Conservation (phyloP, 306 rosid species). For the Citrullus colocynthis region DNA sequence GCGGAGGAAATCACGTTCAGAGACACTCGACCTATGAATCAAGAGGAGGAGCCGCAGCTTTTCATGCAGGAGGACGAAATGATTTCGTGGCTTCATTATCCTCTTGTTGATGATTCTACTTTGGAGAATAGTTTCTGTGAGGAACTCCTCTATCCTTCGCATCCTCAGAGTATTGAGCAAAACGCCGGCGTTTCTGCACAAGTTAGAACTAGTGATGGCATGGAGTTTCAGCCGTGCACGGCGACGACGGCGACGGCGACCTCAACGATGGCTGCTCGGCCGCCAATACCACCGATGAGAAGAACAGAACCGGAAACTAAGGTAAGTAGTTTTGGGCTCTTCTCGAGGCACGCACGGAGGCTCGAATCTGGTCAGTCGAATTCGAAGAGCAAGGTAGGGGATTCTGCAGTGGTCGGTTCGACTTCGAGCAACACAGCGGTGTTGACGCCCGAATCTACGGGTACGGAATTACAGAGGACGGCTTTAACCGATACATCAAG, state of each 20-base stretch:
- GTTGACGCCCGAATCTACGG: constrained; percentile 6
- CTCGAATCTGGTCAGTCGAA: constrained; percentile 19
- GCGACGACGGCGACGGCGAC: not conserved
- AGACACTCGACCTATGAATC: constrained; percentile 20
- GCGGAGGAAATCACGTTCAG: constrained; percentile 14
- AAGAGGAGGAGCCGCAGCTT: constrained; percentile 15
- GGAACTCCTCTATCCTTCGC: constrained; percentile 27
- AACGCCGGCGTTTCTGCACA: constrained; percentile 6
- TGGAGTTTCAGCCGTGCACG: constrained; percentile 18
- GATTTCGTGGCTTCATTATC: constrained; percentile 58
- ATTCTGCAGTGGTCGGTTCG: constrained; percentile 41
- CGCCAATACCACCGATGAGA: constrained; percentile 33
- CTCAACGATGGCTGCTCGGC: constrained; percentile 8
- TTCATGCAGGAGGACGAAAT: constrained; percentile 77
- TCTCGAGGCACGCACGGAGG: constrained; percentile 20
- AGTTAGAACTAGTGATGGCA: not conserved
- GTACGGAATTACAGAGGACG: constrained; percentile 18
- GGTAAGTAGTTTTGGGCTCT: constrained; percentile 24
- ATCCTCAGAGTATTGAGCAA: not conserved
- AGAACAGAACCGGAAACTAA: constrained; percentile 13
- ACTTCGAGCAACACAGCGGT: constrained; percentile 23
- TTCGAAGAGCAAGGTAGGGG: constrained; percentile 23
- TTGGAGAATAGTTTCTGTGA: constrained; percentile 36
- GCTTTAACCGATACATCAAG: constrained; percentile 8
- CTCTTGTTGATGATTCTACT: constrained; percentile 45